Evolutionary conservation across 1,284 basidiomycete species (phyloP).

Genomic region (Anthracocystis panici-leucophaei): DNA sequence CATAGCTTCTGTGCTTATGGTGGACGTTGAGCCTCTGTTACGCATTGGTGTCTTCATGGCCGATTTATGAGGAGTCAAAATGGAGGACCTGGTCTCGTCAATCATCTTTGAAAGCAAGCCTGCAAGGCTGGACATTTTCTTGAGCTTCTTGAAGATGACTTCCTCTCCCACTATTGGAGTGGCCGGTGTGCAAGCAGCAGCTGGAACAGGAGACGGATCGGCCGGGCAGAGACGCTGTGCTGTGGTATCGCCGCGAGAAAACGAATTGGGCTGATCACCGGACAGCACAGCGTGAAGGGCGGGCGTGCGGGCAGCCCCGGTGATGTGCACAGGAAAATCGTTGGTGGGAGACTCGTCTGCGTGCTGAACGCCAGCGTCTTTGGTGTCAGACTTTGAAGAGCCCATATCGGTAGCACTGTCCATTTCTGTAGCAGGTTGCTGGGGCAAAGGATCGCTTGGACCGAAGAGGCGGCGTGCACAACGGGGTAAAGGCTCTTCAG

Average conservation of each 20-base stretch:
- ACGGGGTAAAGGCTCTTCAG: conserved; percentile 16
- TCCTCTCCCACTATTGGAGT: conserved; percentile 17
- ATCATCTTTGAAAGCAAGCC: conserved; percentile 46
- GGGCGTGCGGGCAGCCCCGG: neutral
- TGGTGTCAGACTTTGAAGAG: conserved; percentile 32
- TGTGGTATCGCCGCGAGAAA: neutral
- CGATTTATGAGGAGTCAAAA: conserved; percentile 12
- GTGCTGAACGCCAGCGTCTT: conserved; percentile 21
- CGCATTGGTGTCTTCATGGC: conserved; percentile 22
- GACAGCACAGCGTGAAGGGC: conserved; percentile 18
- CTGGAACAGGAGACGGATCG: no score
- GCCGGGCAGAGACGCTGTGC: conserved; percentile 5
- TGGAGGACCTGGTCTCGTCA: conserved; percentile 40
- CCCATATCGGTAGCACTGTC: conserved; percentile 26
- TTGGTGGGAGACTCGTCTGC: neutral
- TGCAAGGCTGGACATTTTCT: conserved; percentile 39
- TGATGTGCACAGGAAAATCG: neutral
- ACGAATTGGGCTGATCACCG: conserved; percentile 2
- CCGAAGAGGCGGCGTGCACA: conserved; percentile 37
- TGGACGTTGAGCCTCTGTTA: neutral
- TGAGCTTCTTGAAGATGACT: conserved; percentile 27
- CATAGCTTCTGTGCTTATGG: conserved; percentile 10
- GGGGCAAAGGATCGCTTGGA: neutral
- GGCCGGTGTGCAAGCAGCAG: neutral
- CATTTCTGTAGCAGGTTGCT: neutral